Evolutionary conservation across 495 filamentous ascomycete species (phyloP), one percentile per base, ranked within the genome.

Genomic region (Choiromyces venosus): DNA sequence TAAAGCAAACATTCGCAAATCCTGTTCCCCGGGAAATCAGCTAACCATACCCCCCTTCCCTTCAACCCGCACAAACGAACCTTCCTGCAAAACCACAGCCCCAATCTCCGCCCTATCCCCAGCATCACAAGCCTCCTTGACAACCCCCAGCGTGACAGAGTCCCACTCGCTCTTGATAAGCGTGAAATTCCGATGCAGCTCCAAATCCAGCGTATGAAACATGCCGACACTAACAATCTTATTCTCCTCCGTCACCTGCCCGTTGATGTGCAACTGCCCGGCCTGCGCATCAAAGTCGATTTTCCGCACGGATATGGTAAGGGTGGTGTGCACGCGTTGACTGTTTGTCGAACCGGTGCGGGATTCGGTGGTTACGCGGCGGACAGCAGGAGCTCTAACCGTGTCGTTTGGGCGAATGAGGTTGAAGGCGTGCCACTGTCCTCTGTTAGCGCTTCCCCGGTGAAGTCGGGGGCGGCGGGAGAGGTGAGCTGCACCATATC

Each of bases 371-470:
- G 88, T 90, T 52, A 97, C 89, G 61, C 92, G 91, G 76, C 95
- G 93, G 71, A 95, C 84, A 61, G 95, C 92, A 69, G 90, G 91
- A 38, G 93, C 93, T 76, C 89, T 89, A 71, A 99, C 86, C 66
- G 92, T 84, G 77, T 99, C 96, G 46, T 84, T 86, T 36, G 89
- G 87, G 18, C 89, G 88, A 82, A 99, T 94, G 46, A 99, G 87
- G 84, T 99, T 99, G 86, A 97, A 94, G 82, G 91, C 91, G 80
- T 97, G 94, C 95, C 95, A 99, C 92, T 95, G 75, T 73, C 37
- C 67, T 66, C 64, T 12, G 44, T n/a, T 19, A 66, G 44, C 66
- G 46, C 18, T 42, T 40, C 5, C 29, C 29, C 33, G 39, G 40
- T 12, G 61, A 39, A 37, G 38, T 70, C 35, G 56, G 25, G 42